Percentiles rank a stretch among this genome's conserved stretches.
phyloP scores from a whole-genome alignment of 1,284 basidiomycete genomes.

The Baeospora myosura region DNA sequence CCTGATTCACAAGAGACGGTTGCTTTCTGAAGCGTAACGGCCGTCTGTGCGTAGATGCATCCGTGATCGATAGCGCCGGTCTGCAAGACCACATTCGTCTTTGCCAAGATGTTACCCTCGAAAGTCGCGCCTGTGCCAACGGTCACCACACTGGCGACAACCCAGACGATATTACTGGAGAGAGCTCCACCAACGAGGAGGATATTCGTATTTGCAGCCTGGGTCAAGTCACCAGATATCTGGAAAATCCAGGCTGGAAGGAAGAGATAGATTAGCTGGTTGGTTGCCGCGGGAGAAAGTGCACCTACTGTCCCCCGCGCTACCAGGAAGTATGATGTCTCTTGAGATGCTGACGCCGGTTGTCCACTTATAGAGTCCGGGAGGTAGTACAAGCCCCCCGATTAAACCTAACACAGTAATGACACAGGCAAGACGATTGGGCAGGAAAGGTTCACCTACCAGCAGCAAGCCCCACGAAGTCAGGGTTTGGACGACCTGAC shows the following conservation, averaged over 20 bases:
- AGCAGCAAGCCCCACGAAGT: background rate
- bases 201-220: background rate
- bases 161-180: background rate
- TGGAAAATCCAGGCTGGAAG: background rate
- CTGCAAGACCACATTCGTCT: background rate
- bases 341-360: conserved; percentile 9
- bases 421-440: no score
- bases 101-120: background rate
- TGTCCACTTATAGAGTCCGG: conserved; percentile 14
- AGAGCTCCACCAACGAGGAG: background rate
- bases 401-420: no score
- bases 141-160: background rate
- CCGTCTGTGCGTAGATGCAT: background rate
- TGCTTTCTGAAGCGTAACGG: background rate
- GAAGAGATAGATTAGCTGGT: background rate
- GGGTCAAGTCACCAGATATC: background rate
- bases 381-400: conserved; percentile 9
- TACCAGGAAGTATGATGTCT: conserved; percentile 8
- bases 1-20: background rate
- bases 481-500: background rate
- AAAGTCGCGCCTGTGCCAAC: background rate
- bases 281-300: background rate
- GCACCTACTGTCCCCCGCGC: conserved; percentile 2
- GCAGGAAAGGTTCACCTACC: no score
- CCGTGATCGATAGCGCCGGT: background rate